phyloP scores from a whole-genome alignment of 768 basidiomycete genomes.

The Tricholoma bakamatsutake region DNA sequence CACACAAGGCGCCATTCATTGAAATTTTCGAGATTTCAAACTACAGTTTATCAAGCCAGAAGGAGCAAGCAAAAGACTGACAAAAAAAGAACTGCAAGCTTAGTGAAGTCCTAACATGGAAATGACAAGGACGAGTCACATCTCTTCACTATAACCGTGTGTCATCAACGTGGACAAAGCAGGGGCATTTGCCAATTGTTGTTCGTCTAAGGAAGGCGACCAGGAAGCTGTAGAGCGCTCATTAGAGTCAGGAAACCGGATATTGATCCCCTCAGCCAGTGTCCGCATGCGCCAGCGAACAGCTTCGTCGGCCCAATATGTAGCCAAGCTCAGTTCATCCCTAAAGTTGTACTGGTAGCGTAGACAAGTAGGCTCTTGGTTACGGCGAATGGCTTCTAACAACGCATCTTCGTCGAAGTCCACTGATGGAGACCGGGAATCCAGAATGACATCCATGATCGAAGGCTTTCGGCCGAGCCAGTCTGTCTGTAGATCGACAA shows the following conservation, averaged over 20 bases:
- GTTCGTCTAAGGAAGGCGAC: conserved; percentile 16
- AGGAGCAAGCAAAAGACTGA: background rate
- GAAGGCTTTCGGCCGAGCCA: conserved; percentile 27
- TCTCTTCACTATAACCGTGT: conserved; percentile 1
- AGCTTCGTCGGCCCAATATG: conserved; percentile 33
- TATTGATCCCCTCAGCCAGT: background rate
- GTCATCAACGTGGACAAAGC: background rate
- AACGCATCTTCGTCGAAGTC: conserved; percentile 24
- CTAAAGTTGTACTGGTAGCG: conserved; percentile 19
- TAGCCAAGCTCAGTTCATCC: conserved; percentile 26
- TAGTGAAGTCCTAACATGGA: background rate
- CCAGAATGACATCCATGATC: conserved; percentile 45
- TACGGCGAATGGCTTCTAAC: conserved; percentile 21
- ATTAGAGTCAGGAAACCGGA: conserved; percentile 33
- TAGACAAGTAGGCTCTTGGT: background rate
- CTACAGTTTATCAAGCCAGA: background rate
- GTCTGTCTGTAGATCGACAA: conserved; percentile 21
- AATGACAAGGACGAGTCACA: background rate
- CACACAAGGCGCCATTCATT: background rate
- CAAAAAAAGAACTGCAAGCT: background rate
- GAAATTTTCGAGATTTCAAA: background rate
- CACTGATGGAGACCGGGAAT: conserved; percentile 27
- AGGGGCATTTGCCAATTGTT: conserved; percentile 3
- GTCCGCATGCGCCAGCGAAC: conserved; percentile 17
- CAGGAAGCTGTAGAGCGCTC: conserved; percentile 39